These are phyloP conservation scores for Begonia masoniana DNA, from an alignment of 306 rosid genomes.

Conservation along the genomic window DNA sequence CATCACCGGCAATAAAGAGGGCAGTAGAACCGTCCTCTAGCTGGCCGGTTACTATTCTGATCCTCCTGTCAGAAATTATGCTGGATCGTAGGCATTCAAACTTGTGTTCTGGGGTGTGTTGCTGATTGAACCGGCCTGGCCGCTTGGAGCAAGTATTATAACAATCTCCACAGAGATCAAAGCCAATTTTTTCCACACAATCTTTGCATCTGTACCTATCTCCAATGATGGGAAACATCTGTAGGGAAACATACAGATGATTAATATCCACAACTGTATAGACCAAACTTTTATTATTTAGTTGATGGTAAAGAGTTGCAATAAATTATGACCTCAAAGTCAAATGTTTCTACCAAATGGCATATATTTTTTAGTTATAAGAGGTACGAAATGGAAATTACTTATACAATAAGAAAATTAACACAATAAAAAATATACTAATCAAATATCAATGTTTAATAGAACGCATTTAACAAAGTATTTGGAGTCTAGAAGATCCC, in stretches of 20 bases:
- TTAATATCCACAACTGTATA: too few species aligned
- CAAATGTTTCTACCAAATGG: too few species aligned
- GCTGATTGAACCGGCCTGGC: constrained; percentile 92
- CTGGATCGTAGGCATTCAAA: constrained; percentile 15
- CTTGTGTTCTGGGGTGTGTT: constrained; percentile 70
- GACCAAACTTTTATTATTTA: too few species aligned
- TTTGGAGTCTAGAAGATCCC: too few species aligned
- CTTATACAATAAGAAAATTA: too few species aligned
- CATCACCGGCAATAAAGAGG: constrained; percentile 8
- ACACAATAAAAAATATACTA: too few species aligned
- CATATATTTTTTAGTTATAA: too few species aligned
- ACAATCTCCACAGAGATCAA: constrained; percentile 76
- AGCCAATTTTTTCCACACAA: constrained; percentile 49
- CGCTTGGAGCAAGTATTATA: constrained; percentile 46
- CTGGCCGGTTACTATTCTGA: constrained; percentile 19
- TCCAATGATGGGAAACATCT: constrained; percentile 62
- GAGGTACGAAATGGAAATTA: too few species aligned
- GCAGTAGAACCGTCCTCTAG: constrained; percentile 17
- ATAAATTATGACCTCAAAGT: too few species aligned
- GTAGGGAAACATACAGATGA: constrained; percentile 1
- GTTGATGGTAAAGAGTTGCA: too few species aligned
- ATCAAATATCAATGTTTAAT: too few species aligned
- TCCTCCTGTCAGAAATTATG: background rate
- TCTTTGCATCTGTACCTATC: constrained; percentile 68
- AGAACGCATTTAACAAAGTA: too few species aligned